A percentile compares a stretch with the other conserved stretches of the same genome.
These are phyloP conservation scores for Aspergillus jensenii DNA, from an alignment of 2,329 filamentous ascomycete genomes.

Conservation along the genomic window DNA sequence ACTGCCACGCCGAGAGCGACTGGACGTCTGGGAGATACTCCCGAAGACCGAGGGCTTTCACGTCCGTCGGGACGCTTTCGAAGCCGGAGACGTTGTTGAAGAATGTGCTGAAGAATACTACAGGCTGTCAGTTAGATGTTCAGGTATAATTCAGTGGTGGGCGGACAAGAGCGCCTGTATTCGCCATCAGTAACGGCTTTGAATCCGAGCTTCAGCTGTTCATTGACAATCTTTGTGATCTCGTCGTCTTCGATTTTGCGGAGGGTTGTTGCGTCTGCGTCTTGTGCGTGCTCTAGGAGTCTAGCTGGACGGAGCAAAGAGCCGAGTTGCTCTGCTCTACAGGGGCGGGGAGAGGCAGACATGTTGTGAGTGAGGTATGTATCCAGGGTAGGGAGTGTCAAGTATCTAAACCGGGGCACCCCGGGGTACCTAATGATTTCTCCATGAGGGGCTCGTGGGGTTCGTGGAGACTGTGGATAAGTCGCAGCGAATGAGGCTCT, in stretches of 20 bases:
- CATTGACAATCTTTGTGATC: constrained; percentile 63
- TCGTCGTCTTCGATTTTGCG: constrained; percentile 62
- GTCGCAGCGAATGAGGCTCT: no score
- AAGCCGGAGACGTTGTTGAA: constrained; percentile 47
- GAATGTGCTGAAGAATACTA: constrained; percentile 58
- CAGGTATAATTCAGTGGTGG: no score
- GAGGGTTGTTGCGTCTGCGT: constrained; percentile 56
- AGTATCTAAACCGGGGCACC: no score
- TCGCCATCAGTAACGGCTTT: constrained; percentile 69
- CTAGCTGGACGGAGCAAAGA: constrained; percentile 66
- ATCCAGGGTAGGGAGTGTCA: no score
- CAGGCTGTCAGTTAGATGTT: no score
- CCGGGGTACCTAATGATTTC: no score
- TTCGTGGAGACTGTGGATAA: no score
- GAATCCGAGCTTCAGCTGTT: constrained; percentile 63
- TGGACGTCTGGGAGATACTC: no score
- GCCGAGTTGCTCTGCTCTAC: constrained; percentile 69
- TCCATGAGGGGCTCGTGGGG: no score
- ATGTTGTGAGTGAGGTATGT: no score
- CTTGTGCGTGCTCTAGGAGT: constrained; percentile 56
- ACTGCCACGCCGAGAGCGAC: constrained; percentile 62
- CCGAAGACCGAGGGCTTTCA: no score
- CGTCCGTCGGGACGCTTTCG: no score
- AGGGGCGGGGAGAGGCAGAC: constrained; percentile 60
- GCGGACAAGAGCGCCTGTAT: constrained; percentile 45